phyloP scores from a whole-genome alignment of 768 basidiomycete species.

The Russula sp. region DNA sequence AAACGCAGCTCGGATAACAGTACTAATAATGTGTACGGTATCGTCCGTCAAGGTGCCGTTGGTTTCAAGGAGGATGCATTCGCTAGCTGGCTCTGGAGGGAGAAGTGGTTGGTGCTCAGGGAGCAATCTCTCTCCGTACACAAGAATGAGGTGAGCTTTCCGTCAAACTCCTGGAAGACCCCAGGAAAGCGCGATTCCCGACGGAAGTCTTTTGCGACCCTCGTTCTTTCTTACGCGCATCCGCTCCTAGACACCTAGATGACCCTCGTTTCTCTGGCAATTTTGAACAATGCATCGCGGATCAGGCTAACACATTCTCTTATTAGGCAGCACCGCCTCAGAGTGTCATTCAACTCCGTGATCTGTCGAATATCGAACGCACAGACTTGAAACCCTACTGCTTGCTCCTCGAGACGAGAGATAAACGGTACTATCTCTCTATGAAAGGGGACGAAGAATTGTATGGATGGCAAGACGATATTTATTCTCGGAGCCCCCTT shows the following conservation, averaged over 20 bases:
- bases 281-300: background rate
- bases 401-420: slow-evolving; percentile 78
- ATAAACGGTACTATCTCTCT: slow-evolving; percentile 75
- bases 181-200: no score
- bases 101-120: slow-evolving; percentile 85
- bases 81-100: slow-evolving; percentile 86
- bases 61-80: slow-evolving; percentile 94
- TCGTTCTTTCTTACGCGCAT: background rate
- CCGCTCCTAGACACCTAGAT: background rate
- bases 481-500: slow-evolving; percentile 86
- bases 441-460: slow-evolving; percentile 94
- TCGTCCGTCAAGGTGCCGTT: slow-evolving; percentile 70
- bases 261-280: background rate
- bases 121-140: slow-evolving; percentile 77
- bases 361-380: slow-evolving; percentile 85
- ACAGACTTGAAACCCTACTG: slow-evolving; percentile 96
- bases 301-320: slow-evolving; percentile 4
- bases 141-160: slow-evolving; percentile 81
- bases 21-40: slow-evolving; percentile 40
- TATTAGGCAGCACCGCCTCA: slow-evolving; percentile 54
- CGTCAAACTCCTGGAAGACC: no score
- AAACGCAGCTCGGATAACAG: slow-evolving; percentile 46
- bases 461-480: slow-evolving; percentile 98
- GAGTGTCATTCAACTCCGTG: slow-evolving; percentile 60
- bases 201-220: background rate